Conservation (phyloP, 306 rosid genomes). For the Dryas drummondii region DNA sequence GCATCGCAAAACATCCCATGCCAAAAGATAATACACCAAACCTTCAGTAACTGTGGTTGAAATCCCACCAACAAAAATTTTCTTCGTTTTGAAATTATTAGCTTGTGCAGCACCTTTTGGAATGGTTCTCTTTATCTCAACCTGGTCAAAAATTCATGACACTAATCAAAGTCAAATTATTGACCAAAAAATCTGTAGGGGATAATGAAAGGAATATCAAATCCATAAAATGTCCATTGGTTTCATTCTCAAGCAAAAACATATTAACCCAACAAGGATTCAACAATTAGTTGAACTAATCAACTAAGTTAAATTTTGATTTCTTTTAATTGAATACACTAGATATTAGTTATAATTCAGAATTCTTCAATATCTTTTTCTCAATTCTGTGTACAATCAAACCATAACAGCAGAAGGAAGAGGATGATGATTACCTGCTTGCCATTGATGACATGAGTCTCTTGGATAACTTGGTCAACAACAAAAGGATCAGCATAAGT, state of each 20-base stretch:
- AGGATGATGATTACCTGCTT: slow-evolving; percentile 45
- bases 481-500: slow-evolving; percentile 74
- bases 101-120: slow-evolving; percentile 64
- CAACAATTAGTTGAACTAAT: background rate
- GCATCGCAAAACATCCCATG: background rate
- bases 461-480: slow-evolving; percentile 71
- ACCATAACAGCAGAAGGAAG: background rate
- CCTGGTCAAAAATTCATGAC: slow-evolving; percentile 29
- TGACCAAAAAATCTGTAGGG: background rate
- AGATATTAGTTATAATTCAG: background rate
- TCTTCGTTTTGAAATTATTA: slow-evolving; percentile 71
- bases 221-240: background rate
- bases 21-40: slow-evolving; percentile 14
- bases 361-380: background rate
- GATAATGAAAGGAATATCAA: background rate
- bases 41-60: slow-evolving; percentile 67
- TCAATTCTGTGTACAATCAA: background rate
- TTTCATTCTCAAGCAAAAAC: background rate
- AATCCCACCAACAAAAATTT: slow-evolving; percentile 78
- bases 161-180: background rate
- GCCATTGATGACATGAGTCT: slow-evolving; percentile 61
- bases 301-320: no score
- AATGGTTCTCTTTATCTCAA: slow-evolving; percentile 87
- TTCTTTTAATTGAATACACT: no score
- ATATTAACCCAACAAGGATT: background rate